Evolutionary conservation across 1,139 yeast genomes (phyloP).

Genomic region (Yueomyces sp.): DNA sequence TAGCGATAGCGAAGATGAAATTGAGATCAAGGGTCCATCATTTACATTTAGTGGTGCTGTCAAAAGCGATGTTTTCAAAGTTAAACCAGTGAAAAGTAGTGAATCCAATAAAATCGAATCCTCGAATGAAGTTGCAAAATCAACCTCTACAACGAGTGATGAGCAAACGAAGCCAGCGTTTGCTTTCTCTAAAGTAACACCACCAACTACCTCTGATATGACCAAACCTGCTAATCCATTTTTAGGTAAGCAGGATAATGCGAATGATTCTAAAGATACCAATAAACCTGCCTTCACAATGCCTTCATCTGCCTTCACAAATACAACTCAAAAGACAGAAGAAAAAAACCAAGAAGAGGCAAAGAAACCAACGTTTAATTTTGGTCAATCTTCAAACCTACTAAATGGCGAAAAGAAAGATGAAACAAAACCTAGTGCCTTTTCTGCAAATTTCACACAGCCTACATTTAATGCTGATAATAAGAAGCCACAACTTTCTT

Average conservation of each 20-base stretch:
- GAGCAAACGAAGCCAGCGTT: background rate
- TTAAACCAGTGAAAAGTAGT: slow-evolving; percentile 9
- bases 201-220: background rate
- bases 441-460: too few species aligned
- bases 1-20: slow-evolving; percentile 41
- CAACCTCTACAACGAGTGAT: slow-evolving; percentile 2
- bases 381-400: too few species aligned
- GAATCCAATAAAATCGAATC: background rate
- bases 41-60: slow-evolving; percentile 41
- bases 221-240: background rate
- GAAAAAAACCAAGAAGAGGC: too few species aligned
- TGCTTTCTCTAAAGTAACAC: background rate
- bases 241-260: slow-evolving; percentile 3
- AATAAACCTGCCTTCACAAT: too few species aligned
- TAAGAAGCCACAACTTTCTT: background rate
- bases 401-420: too few species aligned
- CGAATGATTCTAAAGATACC: too few species aligned
- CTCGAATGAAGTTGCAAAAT: slow-evolving; percentile 1
- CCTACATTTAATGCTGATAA: too few species aligned
- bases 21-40: slow-evolving; percentile 49
- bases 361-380: too few species aligned
- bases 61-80: slow-evolving; percentile 37
- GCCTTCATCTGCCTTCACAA: too few species aligned
- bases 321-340: too few species aligned
- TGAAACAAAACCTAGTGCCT: too few species aligned